phyloP scores from a whole-genome alignment of 1,139 yeast genomes.

The Pichia sp. region DNA sequence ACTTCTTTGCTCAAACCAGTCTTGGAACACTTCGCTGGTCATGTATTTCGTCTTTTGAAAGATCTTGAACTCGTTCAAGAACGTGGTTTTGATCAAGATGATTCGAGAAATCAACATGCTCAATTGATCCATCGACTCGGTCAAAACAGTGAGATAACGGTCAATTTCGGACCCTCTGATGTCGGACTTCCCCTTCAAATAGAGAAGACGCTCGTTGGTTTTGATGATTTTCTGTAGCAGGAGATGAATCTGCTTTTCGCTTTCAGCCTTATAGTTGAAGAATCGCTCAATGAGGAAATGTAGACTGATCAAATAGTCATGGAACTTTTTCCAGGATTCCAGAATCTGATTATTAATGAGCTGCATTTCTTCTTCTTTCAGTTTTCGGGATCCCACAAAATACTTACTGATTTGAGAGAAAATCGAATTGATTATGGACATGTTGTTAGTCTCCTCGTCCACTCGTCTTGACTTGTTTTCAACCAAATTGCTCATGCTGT shows the following conservation, averaged over 20 bases:
- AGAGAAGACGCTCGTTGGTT: conserved; percentile 36
- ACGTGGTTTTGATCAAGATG: conserved; percentile 58
- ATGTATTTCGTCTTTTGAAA: conserved; percentile 82
- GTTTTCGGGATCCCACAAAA: conserved; percentile 41
- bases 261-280: conserved; percentile 23
- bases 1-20: conserved; percentile 60
- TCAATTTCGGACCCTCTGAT: conserved; percentile 66
- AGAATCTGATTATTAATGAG: conserved; percentile 48
- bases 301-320: conserved; percentile 65
- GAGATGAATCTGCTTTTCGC: conserved; percentile 23
- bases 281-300: conserved; percentile 70
- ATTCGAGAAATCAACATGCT: conserved; percentile 21
- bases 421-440: conserved; percentile 27
- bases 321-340: conserved; percentile 69
- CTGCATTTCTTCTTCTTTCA: conserved; percentile 57
- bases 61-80: conserved; percentile 63
- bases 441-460: conserved; percentile 25
- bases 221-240: conserved; percentile 21
- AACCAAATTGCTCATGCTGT: conserved; percentile 38
- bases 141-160: conserved; percentile 35
- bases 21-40: conserved; percentile 63
- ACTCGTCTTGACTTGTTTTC: conserved; percentile 16
- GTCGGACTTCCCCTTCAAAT: conserved; percentile 58
- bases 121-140: conserved; percentile 20
- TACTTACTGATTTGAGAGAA: conserved; percentile 45